Evolutionary conservation across 768 basidiomycete species (phyloP).

Genomic region (Trametes villosa): DNA sequence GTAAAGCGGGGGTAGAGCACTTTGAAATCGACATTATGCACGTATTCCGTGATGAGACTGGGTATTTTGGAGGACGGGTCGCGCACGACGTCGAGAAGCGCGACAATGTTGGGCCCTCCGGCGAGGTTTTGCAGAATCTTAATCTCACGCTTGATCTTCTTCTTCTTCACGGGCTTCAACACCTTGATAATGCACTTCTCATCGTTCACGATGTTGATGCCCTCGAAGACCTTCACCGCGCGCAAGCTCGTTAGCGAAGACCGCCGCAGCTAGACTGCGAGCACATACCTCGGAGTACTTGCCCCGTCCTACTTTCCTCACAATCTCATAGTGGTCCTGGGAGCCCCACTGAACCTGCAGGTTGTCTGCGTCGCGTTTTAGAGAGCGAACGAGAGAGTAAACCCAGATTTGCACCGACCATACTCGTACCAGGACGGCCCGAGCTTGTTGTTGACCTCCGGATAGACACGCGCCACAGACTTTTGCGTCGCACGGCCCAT

Average conservation of each 20-base stretch:
- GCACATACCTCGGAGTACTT: conserved; percentile 89
- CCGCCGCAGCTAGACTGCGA: conserved; percentile 1
- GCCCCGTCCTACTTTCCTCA: conserved; percentile 92
- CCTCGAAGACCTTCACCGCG: conserved; percentile 78
- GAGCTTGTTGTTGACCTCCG: conserved; percentile 85
- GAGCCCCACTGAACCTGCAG: conserved; percentile 97
- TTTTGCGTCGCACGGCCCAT: conserved; percentile 78
- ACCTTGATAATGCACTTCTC: conserved; percentile 99
- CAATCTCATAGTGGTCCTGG: conserved; percentile 98
- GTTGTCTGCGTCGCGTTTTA: conserved; percentile 62
- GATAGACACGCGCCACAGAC: conserved; percentile 85
- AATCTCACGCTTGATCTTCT: conserved; percentile 99
- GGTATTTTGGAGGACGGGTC: conserved; percentile 97
- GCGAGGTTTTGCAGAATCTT: conserved; percentile 97
- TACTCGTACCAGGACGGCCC: conserved; percentile 97
- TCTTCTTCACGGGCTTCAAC: conserved; percentile 99
- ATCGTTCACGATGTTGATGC: conserved; percentile 86
- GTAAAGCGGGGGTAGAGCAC: conserved; percentile 93
- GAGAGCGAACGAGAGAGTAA: not conserved
- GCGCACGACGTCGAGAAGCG: conserved; percentile 92
- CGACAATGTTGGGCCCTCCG: conserved; percentile 94
- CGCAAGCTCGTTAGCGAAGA: not conserved
- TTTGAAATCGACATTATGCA: conserved; percentile 98
- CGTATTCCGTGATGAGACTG: conserved; percentile 95
- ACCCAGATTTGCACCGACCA: conserved; percentile 53